Percentiles rank a stretch among this genome's conserved stretches.
Conservation (phyloP, 495 filamentous ascomycete genomes). For the Chaetomidium leptoderma region DNA sequence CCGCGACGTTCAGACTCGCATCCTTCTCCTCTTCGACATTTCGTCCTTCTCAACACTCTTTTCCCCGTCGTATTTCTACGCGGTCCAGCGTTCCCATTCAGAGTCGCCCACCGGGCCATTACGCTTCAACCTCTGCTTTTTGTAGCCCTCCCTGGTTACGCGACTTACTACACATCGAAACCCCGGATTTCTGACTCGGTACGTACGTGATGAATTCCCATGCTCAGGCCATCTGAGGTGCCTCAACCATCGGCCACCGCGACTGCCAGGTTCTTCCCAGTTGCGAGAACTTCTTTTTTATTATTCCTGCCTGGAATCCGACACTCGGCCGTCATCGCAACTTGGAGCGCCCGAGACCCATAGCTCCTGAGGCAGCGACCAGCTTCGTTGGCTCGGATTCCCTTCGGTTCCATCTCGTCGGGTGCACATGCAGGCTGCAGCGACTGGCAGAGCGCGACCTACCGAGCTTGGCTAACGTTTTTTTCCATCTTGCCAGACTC, state of each 20-base stretch:
- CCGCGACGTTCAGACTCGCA: slow-evolving; percentile 27
- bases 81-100: slow-evolving; percentile 32
- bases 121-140: neutral
- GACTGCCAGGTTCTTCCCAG: neutral
- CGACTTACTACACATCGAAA: slow-evolving; percentile 23
- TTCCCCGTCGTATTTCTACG: slow-evolving; percentile 32
- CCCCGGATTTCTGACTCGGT: slow-evolving; percentile 24
- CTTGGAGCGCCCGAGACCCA: neutral
- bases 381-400: slow-evolving; percentile 1
- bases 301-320: neutral
- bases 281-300: neutral
- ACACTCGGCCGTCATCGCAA: neutral
- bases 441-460: neutral
- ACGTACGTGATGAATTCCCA: slow-evolving; percentile 17
- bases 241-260: neutral
- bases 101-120: slow-evolving; percentile 10
- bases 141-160: slow-evolving; percentile 27
- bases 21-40: slow-evolving; percentile 30
- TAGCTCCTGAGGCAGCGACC: neutral
- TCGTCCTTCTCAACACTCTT: slow-evolving; percentile 34
- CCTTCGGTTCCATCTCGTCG: neutral
- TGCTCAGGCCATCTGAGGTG: neutral
- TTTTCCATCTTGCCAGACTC: slow-evolving; percentile 23
- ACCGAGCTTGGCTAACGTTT: slow-evolving; percentile 24
- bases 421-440: slow-evolving; percentile 13